Evolutionary conservation across 306 rosid species (phyloP).

Genomic region (Clitoria ternatea): DNA sequence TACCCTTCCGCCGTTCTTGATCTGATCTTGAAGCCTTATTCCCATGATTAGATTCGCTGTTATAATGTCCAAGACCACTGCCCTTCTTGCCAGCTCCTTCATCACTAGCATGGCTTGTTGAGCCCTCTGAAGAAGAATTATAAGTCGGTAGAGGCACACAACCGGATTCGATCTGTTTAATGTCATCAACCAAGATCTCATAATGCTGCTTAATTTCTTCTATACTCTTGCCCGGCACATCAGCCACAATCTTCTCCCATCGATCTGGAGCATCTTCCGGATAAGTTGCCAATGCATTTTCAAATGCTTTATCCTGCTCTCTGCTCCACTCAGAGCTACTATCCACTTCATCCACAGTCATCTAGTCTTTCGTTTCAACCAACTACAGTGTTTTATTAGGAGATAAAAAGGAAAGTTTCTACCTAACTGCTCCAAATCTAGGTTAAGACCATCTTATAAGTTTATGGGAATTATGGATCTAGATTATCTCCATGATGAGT

Average conservation of each 20-base stretch:
- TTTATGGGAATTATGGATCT: constrained; percentile 38
- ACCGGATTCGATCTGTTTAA: constrained; percentile 81
- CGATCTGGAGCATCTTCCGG: constrained; percentile 70
- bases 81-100: constrained; percentile 79
- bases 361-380: constrained; percentile 36
- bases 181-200: constrained; percentile 74
- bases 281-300: constrained; percentile 75
- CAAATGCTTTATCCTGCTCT: constrained; percentile 93
- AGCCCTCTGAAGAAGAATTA: constrained; percentile 77
- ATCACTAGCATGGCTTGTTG: constrained; percentile 64
- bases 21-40: constrained; percentile 81
- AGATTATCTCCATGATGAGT: constrained; percentile 19
- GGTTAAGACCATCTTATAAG: constrained; percentile 32
- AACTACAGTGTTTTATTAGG: constrained; percentile 26
- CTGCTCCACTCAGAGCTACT: constrained; percentile 78
- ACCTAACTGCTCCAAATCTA: constrained; percentile 29
- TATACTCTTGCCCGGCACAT: constrained; percentile 73
- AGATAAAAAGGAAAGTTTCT: constrained; percentile 31
- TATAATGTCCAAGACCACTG: constrained; percentile 37
- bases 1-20: constrained; percentile 95
- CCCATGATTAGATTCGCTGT: constrained; percentile 70
- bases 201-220: constrained; percentile 82
- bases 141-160: constrained; percentile 78
- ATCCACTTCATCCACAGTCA: constrained; percentile 66
- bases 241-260: constrained; percentile 85